A percentile compares a stretch with the other conserved stretches of the same genome.
Conservation (phyloP, 1,284 basidiomycete species). For the Tausonia pullulans region DNA sequence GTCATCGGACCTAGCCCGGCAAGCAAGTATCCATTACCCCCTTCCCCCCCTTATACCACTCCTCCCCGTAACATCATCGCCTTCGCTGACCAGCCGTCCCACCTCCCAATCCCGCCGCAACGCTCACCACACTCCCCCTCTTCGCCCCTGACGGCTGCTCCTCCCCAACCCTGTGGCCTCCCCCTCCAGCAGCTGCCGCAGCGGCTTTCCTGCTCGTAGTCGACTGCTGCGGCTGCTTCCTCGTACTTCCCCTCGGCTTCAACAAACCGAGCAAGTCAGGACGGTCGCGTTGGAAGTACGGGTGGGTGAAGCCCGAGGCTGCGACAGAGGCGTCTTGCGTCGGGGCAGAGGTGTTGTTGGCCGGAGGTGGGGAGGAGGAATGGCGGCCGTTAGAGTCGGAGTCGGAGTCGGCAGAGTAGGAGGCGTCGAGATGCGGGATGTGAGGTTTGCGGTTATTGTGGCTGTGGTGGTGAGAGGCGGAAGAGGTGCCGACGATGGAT, state of each 20-base stretch:
- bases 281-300: slow-evolving; percentile 18
- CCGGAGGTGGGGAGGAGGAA: neutral
- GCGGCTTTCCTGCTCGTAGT: slow-evolving; percentile 16
- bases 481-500: neutral
- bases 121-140: neutral
- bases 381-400: slow-evolving; percentile 2
- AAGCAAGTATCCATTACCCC: neutral
- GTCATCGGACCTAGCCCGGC: neutral
- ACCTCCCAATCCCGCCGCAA: neutral
- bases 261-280: slow-evolving; percentile 19
- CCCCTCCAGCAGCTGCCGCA: neutral
- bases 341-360: neutral
- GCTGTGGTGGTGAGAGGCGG: neutral
- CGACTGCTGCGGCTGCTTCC: slow-evolving; percentile 11
- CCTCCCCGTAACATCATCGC: neutral
- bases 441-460: neutral
- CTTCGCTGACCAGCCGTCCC: neutral
- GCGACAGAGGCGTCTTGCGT: slow-evolving; percentile 2
- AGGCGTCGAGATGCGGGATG: neutral
- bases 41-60: neutral
- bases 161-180: neutral
- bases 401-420: neutral
- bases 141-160: neutral
- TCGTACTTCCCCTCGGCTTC: slow-evolving; percentile 14
- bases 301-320: slow-evolving; percentile 19